Evolutionary conservation across 805 yeast species (phyloP).

Genomic region (Wickerhamiella cacticola): DNA sequence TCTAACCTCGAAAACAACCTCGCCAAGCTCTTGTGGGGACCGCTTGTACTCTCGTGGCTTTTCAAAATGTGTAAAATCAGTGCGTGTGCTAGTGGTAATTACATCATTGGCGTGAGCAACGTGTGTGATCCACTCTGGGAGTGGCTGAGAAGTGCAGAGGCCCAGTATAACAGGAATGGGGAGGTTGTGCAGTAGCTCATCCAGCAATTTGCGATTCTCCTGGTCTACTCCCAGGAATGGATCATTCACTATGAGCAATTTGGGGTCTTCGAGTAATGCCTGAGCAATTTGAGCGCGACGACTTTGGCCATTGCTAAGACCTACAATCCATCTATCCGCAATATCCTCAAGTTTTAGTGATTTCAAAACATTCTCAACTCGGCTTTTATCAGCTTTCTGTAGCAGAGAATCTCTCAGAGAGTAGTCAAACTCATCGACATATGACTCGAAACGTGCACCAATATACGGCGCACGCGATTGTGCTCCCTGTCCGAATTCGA

Average conservation of each 20-base stretch:
- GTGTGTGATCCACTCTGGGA: slow-evolving; percentile 74
- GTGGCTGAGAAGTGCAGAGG: slow-evolving; percentile 55
- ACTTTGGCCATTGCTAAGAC: slow-evolving; percentile 86
- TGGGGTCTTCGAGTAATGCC: slow-evolving; percentile 53
- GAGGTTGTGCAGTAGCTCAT: slow-evolving; percentile 38
- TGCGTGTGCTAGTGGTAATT: slow-evolving; percentile 25
- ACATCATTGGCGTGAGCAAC: slow-evolving; percentile 47
- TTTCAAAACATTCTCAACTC: slow-evolving; percentile 35
- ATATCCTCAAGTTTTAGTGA: slow-evolving; percentile 44
- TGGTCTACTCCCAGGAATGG: slow-evolving; percentile 91
- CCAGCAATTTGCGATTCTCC: slow-evolving; percentile 46
- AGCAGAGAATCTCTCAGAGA: slow-evolving; percentile 46
- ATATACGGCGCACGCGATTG: slow-evolving; percentile 46
- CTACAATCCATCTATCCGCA: slow-evolving; percentile 65
- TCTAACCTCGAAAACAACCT: slow-evolving; percentile 40
- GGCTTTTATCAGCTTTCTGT: slow-evolving; percentile 33
- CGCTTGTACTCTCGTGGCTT: slow-evolving; percentile 7
- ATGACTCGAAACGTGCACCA: slow-evolving; percentile 80
- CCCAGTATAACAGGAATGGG: slow-evolving; percentile 53
- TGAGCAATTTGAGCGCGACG: slow-evolving; percentile 80
- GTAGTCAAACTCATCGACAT: slow-evolving; percentile 72
- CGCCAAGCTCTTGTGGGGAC: slow-evolving; percentile 5
- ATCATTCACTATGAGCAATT: slow-evolving; percentile 66
- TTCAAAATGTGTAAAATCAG: slow-evolving; percentile 7
- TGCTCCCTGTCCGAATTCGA: slow-evolving; percentile 39